These are phyloP conservation scores for Psilocybe cyanescens DNA, from an alignment of 768 basidiomycete species.

Conservation along the genomic window DNA sequence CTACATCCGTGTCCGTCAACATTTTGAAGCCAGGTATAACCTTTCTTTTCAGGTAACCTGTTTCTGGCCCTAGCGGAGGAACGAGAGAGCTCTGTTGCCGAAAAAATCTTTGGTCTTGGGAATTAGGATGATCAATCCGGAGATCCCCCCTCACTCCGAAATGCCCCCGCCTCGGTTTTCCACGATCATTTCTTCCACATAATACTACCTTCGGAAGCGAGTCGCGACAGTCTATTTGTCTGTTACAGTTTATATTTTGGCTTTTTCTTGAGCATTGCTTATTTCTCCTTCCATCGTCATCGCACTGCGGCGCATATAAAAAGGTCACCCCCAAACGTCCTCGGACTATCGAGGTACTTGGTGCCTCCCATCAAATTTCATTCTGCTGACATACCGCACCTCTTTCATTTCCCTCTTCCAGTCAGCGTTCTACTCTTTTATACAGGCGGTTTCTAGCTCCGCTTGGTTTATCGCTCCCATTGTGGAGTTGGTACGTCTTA, in stretches of 20 bases:
- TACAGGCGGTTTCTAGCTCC: slow-evolving; percentile 22
- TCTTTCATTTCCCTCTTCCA: not conserved
- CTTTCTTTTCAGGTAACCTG: not conserved
- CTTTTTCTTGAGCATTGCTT: slow-evolving; percentile 23
- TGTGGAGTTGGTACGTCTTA: slow-evolving; percentile 31
- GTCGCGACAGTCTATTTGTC: slow-evolving; percentile 31
- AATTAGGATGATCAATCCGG: slow-evolving; percentile 34
- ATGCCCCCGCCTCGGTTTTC: slow-evolving; percentile 40
- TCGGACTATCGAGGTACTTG: slow-evolving; percentile 7
- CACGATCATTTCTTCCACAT: slow-evolving; percentile 36
- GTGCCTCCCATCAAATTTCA: slow-evolving; percentile 4
- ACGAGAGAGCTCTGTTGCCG: slow-evolving; percentile 1
- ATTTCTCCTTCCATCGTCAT: slow-evolving; percentile 25
- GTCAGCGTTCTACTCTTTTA: slow-evolving; percentile 2
- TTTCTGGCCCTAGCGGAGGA: not conserved
- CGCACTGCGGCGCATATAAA: slow-evolving; percentile 14
- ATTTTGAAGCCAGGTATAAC: slow-evolving; percentile 3
- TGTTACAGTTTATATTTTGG: slow-evolving; percentile 22
- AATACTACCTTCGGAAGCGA: slow-evolving; percentile 30
- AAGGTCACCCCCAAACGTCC: slow-evolving; percentile 10
- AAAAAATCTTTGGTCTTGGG: slow-evolving; percentile 14
- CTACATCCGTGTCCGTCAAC: slow-evolving; percentile 11
- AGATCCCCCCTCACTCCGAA: slow-evolving; percentile 45
- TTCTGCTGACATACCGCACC: not conserved
- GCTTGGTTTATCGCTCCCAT: slow-evolving; percentile 21